Conservation (phyloP, 345 rosid genomes). For the Clausena lansium region DNA sequence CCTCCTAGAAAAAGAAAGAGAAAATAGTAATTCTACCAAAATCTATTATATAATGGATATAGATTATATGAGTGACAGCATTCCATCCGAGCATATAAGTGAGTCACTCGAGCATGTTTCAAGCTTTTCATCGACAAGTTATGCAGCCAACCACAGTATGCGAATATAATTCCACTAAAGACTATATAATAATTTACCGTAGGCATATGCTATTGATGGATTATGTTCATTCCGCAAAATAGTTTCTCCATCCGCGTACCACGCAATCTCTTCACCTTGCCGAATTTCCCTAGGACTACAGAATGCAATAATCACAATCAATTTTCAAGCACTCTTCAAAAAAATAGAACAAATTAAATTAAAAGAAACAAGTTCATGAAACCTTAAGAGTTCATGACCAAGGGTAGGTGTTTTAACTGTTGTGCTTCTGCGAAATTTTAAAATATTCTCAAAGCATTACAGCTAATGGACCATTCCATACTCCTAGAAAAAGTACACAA, state of each 20-base stretch:
- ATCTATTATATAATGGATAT: background rate
- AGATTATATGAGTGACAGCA: background rate
- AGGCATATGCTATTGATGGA: slow-evolving; percentile 88
- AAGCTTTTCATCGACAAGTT: background rate
- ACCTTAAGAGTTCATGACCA: background rate
- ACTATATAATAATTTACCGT: slow-evolving; percentile 49
- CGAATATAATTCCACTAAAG: background rate
- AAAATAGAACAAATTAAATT: background rate
- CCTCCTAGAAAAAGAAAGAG: background rate
- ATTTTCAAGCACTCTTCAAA: slow-evolving; percentile 12
- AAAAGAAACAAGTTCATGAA: background rate
- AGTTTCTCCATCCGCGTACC: slow-evolving; percentile 99
- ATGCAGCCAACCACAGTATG: background rate
- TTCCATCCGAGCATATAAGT: background rate
- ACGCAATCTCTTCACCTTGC: slow-evolving; percentile 98
- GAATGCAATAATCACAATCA: slow-evolving; percentile 25
- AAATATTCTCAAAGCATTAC: too few relatives aligned
- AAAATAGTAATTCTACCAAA: background rate
- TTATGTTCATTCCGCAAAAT: slow-evolving; percentile 83
- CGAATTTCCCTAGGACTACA: slow-evolving; percentile 93
- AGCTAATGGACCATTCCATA: background rate
- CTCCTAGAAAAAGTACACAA: background rate
- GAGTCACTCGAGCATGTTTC: background rate
- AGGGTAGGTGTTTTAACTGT: background rate
- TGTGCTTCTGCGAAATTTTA: background rate